Evolutionary conservation across 768 basidiomycete species (phyloP), one percentile per base, ranked within the genome.

Genomic region (Termitomyces sp.): DNA sequence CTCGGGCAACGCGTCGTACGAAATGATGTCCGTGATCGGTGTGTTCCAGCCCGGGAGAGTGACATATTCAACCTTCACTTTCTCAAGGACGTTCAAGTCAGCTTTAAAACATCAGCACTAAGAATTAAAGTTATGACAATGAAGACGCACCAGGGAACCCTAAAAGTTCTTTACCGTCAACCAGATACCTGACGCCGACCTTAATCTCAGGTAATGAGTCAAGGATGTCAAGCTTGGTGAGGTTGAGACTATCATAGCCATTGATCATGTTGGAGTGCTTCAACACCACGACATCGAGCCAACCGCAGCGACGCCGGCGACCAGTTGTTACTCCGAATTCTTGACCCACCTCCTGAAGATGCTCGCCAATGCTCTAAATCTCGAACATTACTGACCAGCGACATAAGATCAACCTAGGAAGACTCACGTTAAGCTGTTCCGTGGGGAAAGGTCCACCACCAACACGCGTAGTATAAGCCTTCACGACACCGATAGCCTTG

Each of bases 391-490:
- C 38, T 40, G 10, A 43, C n/a, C 45, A 4, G 29, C 31, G 15
- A 46, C 17, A 20, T 14, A 12, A 12, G 15, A 17, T 45, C 11
- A 3, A 54, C 17, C 34, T 56, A 25, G 61, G 29, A 49, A 17
- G 9, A 77, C 87, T 60, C 54, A 93, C 91, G 74, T 95, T 90
- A 59, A 97, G 83, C 72, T 94, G 92, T 74, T 99, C 97, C 0
- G 92, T 94, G 8, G 97, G 95, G 83, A 99, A 98, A 4, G 97
- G 97, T 0, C 97, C 97, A 43, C 94, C 93, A n/a, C 97, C 97
- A 29, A 99, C 97, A 32, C 97, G 86, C 1, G 97, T 98, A 17
- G 97, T 98, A 74, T 99, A 99, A 0, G 97, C 97, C 74, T 98
- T 99, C 71, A 98, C 81, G 61, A 99, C 97, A 50, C 97, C 97